Percentiles rank a stretch among this genome's conserved stretches.
Evolutionary conservation across 1,284 basidiomycete genomes (phyloP).

Genomic region (Sanguinoderma infundibulare): DNA sequence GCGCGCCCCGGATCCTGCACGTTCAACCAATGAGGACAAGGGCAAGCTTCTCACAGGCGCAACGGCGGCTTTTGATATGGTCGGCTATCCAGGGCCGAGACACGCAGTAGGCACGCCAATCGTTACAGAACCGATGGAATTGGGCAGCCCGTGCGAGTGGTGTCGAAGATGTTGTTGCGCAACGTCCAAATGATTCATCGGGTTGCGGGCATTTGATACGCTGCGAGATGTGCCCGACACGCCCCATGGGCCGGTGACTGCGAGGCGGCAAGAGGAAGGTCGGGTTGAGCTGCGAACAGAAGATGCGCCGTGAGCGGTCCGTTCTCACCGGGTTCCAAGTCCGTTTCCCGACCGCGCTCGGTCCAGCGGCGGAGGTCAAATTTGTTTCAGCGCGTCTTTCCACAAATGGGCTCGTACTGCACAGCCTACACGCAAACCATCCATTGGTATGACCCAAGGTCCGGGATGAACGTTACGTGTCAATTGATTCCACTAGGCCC

Average conservation of each 20-base stretch:
- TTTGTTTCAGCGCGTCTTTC: background rate
- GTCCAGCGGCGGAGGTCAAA: background rate
- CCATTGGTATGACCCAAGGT: background rate
- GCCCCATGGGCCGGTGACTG: too few species aligned
- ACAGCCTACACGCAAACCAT: constrained; percentile 8
- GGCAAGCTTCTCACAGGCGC: constrained; percentile 2
- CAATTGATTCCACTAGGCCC: background rate
- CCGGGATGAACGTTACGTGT: background rate
- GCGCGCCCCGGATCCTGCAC: background rate
- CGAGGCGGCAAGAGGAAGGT: too few species aligned
- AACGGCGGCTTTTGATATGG: background rate
- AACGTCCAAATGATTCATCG: background rate
- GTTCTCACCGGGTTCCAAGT: background rate
- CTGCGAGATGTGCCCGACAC: too few species aligned
- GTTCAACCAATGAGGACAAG: constrained; percentile 2
- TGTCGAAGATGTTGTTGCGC: background rate
- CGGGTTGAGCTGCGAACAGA: constrained; percentile 1
- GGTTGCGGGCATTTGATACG: background rate
- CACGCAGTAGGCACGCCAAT: constrained; percentile 5
- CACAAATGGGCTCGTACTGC: background rate
- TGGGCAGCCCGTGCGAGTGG: background rate
- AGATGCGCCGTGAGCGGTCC: background rate
- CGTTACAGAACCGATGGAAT: background rate
- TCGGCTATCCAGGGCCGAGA: constrained; percentile 13
- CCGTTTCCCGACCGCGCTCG: background rate